Percentiles rank a stretch among this genome's conserved stretches.
Evolutionary conservation across 2,329 filamentous ascomycete species (phyloP).

Genomic region (Aspergillus carbonarius): DNA sequence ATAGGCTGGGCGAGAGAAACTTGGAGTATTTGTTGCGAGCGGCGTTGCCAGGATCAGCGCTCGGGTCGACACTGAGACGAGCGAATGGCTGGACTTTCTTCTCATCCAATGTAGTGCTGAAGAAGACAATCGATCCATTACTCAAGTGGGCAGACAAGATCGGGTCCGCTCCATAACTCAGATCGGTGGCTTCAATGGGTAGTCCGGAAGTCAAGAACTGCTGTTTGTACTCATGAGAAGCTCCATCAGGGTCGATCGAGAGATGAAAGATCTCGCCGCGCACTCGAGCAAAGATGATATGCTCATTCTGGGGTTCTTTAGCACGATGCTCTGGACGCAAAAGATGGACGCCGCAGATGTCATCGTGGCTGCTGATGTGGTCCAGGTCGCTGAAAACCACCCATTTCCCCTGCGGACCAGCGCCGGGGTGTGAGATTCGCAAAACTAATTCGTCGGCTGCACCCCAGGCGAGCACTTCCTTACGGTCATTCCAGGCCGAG

Average conservation of each 20-base stretch:
- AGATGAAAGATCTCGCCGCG: slow-evolving; percentile 52
- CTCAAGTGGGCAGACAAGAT: slow-evolving; percentile 54
- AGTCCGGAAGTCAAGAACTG: slow-evolving; percentile 47
- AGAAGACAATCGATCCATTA: slow-evolving; percentile 51
- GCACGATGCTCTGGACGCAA: slow-evolving; percentile 45
- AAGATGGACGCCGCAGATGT: slow-evolving; percentile 59
- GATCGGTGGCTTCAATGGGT: slow-evolving; percentile 49
- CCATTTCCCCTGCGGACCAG: slow-evolving; percentile 43
- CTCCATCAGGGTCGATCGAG: slow-evolving; percentile 34
- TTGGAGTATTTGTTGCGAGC: slow-evolving; percentile 51
- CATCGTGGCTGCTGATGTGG: slow-evolving; percentile 55
- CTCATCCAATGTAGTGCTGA: slow-evolving; percentile 37
- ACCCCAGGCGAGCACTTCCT: slow-evolving; percentile 60
- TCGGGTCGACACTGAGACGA: slow-evolving; percentile 21
- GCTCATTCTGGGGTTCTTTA: slow-evolving; percentile 38
- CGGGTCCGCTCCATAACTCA: slow-evolving; percentile 42
- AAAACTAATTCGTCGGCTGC: slow-evolving; percentile 59
- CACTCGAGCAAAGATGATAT: slow-evolving; percentile 57
- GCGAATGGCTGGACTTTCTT: slow-evolving; percentile 40
- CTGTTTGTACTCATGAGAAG: slow-evolving; percentile 32
- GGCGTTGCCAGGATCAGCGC: slow-evolving; percentile 20
- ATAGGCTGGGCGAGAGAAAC: slow-evolving; percentile 50
- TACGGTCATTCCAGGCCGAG: slow-evolving; percentile 48
- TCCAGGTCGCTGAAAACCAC: slow-evolving; percentile 53
- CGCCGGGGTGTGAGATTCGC: slow-evolving; percentile 48